Base-by-base conservation (phyloP, 1,284 basidiomycete species). In the Naganishia cerealis region DNA sequence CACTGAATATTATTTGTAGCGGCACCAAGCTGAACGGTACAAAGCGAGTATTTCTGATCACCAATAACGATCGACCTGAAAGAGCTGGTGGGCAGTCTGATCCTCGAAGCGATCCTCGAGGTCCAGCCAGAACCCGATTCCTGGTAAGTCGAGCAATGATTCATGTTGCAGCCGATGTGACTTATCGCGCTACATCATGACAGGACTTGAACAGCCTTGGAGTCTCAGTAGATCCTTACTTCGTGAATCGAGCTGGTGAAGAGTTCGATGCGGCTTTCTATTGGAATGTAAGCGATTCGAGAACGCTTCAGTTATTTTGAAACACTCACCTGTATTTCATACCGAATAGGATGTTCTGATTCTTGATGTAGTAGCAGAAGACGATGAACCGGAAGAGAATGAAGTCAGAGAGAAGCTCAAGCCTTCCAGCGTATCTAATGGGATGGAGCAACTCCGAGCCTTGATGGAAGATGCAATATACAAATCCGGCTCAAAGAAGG, bases 1-100 rank as follows among this genome's bases (percentile, higher is more conserved):
- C 9, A 21, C 71, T 73, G 56, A 73, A 53, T 1, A 40, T 29
- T 33, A 67, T 65, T 53, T 39, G 43, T 71, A 93, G 92, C 16
- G 79, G 91, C 86, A 65, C 90, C 87, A 78, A 77, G 68, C 57
- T 82, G 74, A 89, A 88, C 0, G 92, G 92, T 0, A 88, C 89
- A 40, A 94, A 95, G 76, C 88, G 94, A 10, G 86, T 98, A 1
- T 97, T 98, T 76, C 84, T 94, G 59, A 90, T 99, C 57, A 98
- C 95, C 0, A 90, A 98, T 76, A 87, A 94, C 71, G 95, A 97
- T 75, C 80, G 87, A 65, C 88, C 88, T 0, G 80, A 83, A 62
- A 75, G 83, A 7, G 83, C 83, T 2, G 73, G 1, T 68, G 71
- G 7, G 74, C 75, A 33, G 71, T 71, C 36, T 33, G 63, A 70